phyloP scores from a whole-genome alignment of 805 yeast genomes.

The Wickerhamiella occidentalis region DNA sequence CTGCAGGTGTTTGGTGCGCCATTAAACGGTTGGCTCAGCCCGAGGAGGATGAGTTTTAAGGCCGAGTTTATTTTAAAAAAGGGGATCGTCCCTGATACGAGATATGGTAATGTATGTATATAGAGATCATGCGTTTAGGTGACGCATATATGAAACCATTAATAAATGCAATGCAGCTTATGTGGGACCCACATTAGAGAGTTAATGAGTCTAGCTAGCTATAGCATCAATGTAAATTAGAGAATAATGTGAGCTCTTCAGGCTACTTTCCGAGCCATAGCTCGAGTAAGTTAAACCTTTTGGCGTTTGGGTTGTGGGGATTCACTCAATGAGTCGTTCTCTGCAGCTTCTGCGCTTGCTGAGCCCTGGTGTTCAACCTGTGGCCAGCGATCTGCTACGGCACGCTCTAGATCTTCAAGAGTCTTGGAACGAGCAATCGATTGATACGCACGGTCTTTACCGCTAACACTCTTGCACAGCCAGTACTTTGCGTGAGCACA shows the following conservation, averaged over 20 bases:
- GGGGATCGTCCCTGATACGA: background rate
- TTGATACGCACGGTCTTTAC: constrained; percentile 51
- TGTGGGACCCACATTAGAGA: background rate
- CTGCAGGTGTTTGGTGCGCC: constrained; percentile 89
- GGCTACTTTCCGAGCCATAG: too few relatives aligned
- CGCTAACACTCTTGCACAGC: constrained; percentile 66
- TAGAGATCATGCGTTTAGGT: background rate
- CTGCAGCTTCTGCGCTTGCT: background rate
- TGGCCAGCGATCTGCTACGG: constrained; percentile 7
- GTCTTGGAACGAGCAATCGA: constrained; percentile 44
- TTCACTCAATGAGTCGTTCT: background rate
- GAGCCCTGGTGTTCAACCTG: too few relatives aligned
- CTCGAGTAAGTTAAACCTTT: background rate
- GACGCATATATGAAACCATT: background rate
- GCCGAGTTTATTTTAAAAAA: background rate
- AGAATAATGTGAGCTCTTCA: background rate
- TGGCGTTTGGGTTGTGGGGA: background rate
- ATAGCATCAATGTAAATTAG: too few relatives aligned
- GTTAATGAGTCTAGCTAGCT: too few relatives aligned
- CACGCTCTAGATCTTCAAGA: constrained; percentile 26
- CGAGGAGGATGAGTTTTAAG: constrained; percentile 16
- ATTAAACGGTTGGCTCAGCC: constrained; percentile 36
- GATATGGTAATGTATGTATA: background rate
- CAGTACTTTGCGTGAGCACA: constrained; percentile 71
- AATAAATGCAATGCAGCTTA: background rate